Percentiles rank a stretch among this genome's conserved stretches.
Conservation (phyloP, 2,329 filamentous ascomycete genomes). For the Fusarium dimerum region DNA sequence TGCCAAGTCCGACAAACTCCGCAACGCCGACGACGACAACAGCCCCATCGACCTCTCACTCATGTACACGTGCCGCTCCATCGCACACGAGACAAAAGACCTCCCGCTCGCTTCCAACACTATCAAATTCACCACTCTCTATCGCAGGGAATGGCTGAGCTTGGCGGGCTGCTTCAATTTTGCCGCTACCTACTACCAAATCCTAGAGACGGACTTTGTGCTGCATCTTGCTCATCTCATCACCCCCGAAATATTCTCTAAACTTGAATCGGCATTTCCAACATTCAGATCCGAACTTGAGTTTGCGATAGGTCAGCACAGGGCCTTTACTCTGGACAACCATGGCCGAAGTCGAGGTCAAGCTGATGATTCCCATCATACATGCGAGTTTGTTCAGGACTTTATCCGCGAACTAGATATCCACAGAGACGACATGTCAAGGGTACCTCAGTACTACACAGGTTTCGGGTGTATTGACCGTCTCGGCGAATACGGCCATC, state of each 20-base stretch:
- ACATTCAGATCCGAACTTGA: neutral
- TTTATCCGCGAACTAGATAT: too few species aligned
- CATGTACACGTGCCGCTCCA: slow-evolving; percentile 1
- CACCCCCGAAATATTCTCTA: neutral
- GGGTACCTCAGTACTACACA: too few species aligned
- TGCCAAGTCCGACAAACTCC: slow-evolving; percentile 1
- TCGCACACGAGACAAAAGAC: neutral
- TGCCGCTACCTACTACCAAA: neutral
- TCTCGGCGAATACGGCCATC: too few species aligned
- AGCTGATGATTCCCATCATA: too few species aligned
- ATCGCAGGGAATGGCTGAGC: neutral
- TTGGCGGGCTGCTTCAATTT: slow-evolving; percentile 1
- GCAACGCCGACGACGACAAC: neutral
- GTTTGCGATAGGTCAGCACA: too few species aligned
- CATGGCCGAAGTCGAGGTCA: too few species aligned
- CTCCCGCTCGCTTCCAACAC: neutral
- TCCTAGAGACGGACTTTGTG: neutral
- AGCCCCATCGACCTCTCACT: slow-evolving; percentile 3
- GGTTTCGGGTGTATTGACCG: too few species aligned
- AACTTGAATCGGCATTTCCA: neutral
- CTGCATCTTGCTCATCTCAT: neutral
- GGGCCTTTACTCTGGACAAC: too few species aligned
- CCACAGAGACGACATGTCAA: too few species aligned
- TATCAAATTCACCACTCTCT: slow-evolving; percentile 1
- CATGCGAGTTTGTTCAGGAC: too few species aligned